Evolutionary conservation across 306 rosid species (phyloP).

Genomic region (Dryas octopetala): DNA sequence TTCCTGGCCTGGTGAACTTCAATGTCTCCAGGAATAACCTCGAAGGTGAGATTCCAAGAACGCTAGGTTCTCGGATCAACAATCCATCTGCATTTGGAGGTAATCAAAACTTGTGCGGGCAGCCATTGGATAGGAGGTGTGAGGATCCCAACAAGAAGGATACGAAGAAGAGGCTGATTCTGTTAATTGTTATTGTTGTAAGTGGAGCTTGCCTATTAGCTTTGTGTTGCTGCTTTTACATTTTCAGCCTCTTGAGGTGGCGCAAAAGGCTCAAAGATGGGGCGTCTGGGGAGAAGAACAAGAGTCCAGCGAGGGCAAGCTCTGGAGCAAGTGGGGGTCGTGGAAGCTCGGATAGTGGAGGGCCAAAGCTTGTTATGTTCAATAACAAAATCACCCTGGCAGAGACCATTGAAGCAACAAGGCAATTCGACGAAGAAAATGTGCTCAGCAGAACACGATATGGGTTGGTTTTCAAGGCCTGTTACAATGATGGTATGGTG

Average conservation of each 20-base stretch:
- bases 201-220: constrained; percentile 55
- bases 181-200: constrained; percentile 50
- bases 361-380: constrained; percentile 92
- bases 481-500: constrained; percentile 90
- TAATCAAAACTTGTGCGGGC: constrained; percentile 66
- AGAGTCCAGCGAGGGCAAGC: constrained; percentile 78
- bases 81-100: constrained; percentile 53
- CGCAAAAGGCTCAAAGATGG: constrained; percentile 66
- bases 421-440: constrained; percentile 95
- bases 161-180: constrained; percentile 57
- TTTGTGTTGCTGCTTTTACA: constrained; percentile 81
- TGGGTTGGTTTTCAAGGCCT: constrained; percentile 86
- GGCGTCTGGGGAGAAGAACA: constrained; percentile 74
- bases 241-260: constrained; percentile 77
- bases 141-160: constrained; percentile 24
- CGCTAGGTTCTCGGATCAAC: constrained; percentile 66
- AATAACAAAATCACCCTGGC: constrained; percentile 82
- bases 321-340: constrained; percentile 88
- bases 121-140: constrained; percentile 57
- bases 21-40: constrained; percentile 73
- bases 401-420: constrained; percentile 80
- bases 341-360: constrained; percentile 74
- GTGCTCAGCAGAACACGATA: constrained; percentile 79
- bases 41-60: constrained; percentile 68
- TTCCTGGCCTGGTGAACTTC: constrained; percentile 53